Base-by-base conservation (phyloP, 805 yeast genomes). In the Suhomyces pyralidae region DNA sequence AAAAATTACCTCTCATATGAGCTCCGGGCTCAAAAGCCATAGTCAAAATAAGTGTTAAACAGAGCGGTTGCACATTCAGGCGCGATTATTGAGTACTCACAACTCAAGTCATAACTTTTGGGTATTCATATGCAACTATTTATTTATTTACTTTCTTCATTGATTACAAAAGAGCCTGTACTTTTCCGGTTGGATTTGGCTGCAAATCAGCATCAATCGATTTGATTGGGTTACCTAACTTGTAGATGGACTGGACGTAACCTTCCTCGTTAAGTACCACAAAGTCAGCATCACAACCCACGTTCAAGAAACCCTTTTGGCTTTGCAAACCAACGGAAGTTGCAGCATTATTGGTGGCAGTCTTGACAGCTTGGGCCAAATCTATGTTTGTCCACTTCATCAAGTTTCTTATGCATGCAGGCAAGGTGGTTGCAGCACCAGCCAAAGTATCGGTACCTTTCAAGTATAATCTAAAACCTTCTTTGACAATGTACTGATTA, bases 371-470 rank as follows among this genome's bases (percentile, higher is more conserved):
- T 60, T 78, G 72, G 8, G 81, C 78, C 52, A 82, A 68, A 4
- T 78, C 57, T 24, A 81, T 66, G 22, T 68, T 66, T 4, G 80
- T 69, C 86, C 86, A 82, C 44, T 66, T 55, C 61, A 76, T 70
- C 50, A 81, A 69, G 64, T 82, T 81, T 54, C 80, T 68, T 30
- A 81, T 64, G 60, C 84, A 79, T 49, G 73, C 73, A 24, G 81
- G 77, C 49, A 81, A 72, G 28, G 80, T 76, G 7, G 85, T 79
- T n/a, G 84, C 84, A 17, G 83, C 78, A 25, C 86, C 86, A 8
- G 86, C 86, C 64, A 82, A 77, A 7, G 84, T 82, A 50, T 76
- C 72, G 8, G 85, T 81, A 30, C 82, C 83, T 61, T 81, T 70
- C 56, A 82, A 70, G 50, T 70, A 71, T 55, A 81, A 68, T 44